Evolutionary conservation across 345 rosid species (phyloP).

Genomic region (Eucalyptus camaldulensis): DNA sequence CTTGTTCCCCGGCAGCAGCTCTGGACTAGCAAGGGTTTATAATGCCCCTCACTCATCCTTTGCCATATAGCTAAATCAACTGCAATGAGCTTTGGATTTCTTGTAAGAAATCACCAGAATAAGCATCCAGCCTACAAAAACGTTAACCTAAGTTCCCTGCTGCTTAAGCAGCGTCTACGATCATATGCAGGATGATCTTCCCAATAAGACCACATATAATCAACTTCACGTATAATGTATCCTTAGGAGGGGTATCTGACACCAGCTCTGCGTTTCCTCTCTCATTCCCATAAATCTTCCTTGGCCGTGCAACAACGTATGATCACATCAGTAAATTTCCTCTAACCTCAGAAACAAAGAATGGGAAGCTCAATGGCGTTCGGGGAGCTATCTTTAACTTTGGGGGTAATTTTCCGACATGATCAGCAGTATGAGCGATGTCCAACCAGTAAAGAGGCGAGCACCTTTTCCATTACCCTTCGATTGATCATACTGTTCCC

Average conservation of each 20-base stretch:
- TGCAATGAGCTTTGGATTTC: not conserved
- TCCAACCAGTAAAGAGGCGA: slow-evolving; percentile 81
- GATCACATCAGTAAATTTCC: not conserved
- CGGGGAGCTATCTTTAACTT: not conserved
- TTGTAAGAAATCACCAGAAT: not conserved
- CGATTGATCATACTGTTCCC: slow-evolving; percentile 91
- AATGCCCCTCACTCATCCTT: not conserved
- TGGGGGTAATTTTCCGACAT: slow-evolving; percentile 57
- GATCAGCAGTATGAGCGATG: slow-evolving; percentile 57
- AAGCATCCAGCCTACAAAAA: not conserved
- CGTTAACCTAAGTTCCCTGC: not conserved
- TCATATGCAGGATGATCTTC: not conserved
- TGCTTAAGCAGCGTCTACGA: not conserved
- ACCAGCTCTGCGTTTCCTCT: not conserved
- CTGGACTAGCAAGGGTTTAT: not conserved
- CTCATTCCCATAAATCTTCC: not conserved
- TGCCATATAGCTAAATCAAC: not conserved
- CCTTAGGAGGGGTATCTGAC: not conserved
- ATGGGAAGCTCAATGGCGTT: not conserved
- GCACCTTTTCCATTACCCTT: slow-evolving; percentile 69
- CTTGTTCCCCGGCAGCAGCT: not conserved
- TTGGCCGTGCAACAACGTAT: not conserved
- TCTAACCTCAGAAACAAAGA: not conserved
- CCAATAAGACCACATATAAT: not conserved
- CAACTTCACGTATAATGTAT: not conserved